phyloP scores from a whole-genome alignment of 2,329 filamentous ascomycete genomes.

The Chaetomium strumarium region DNA sequence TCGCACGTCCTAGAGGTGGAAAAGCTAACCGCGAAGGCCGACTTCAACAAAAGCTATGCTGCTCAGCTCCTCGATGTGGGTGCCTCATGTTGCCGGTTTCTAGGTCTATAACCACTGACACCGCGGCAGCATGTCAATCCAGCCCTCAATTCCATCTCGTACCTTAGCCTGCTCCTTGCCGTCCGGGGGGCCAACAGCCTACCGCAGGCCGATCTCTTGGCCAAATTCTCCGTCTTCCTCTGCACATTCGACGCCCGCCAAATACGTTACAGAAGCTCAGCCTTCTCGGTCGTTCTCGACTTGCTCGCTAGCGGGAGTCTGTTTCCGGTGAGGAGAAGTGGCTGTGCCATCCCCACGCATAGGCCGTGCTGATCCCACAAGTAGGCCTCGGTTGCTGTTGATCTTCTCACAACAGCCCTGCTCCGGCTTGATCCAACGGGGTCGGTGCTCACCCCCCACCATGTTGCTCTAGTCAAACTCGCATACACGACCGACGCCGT shows the following conservation, averaged over 20 bases:
- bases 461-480: constrained; percentile 51
- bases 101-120: constrained; percentile 16
- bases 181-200: constrained; percentile 26
- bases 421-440: constrained; percentile 60
- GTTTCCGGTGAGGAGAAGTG: constrained; percentile 35
- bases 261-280: constrained; percentile 44
- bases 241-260: constrained; percentile 45
- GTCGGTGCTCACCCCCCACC: constrained; percentile 59
- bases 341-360: background rate
- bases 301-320: constrained; percentile 35
- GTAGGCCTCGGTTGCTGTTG: constrained; percentile 43
- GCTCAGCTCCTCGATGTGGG: constrained; percentile 38
- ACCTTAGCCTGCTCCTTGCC: constrained; percentile 42
- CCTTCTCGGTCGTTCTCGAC: constrained; percentile 41
- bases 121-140: constrained; percentile 41
- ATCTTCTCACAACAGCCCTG: constrained; percentile 48
- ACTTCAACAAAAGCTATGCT: constrained; percentile 31
- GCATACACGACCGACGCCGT: constrained; percentile 52
- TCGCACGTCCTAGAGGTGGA: constrained; percentile 35
- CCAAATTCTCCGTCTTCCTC: constrained; percentile 42
- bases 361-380: constrained; percentile 8
- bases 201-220: constrained; percentile 32
- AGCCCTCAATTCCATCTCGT: constrained; percentile 45
- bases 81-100: background rate
- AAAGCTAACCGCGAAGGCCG: constrained; percentile 30